These are phyloP conservation scores for Dothistroma pini DNA, from an alignment of 2,329 filamentous ascomycete genomes.

Conservation along the genomic window DNA sequence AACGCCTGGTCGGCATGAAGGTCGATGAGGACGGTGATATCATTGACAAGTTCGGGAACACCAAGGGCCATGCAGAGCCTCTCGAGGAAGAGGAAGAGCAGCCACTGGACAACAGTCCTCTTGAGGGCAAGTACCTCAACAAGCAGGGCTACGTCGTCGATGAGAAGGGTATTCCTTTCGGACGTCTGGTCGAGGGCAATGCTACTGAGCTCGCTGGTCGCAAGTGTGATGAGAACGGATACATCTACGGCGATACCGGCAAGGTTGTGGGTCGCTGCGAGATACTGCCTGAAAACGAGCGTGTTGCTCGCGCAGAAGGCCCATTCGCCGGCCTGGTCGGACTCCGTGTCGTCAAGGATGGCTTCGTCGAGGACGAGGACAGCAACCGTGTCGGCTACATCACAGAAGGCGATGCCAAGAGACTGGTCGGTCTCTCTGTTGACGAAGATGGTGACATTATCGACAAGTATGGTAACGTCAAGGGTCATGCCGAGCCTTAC, in stretches of 20 bases:
- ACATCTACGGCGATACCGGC: slow-evolving; percentile 55
- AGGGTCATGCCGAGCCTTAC: slow-evolving; percentile 59
- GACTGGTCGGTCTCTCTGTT: slow-evolving; percentile 67
- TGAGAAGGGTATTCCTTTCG: slow-evolving; percentile 53
- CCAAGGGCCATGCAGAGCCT: slow-evolving; percentile 55
- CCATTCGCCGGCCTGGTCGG: slow-evolving; percentile 66
- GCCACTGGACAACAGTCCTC: slow-evolving; percentile 49
- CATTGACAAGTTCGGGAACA: slow-evolving; percentile 67
- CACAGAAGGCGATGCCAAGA: slow-evolving; percentile 66
- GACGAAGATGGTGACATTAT: slow-evolving; percentile 81
- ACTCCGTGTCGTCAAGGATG: slow-evolving; percentile 65
- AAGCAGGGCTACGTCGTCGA: slow-evolving; percentile 59
- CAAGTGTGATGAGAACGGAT: slow-evolving; percentile 54
- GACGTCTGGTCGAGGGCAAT: slow-evolving; percentile 55
- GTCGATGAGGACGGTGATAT: slow-evolving; percentile 84
- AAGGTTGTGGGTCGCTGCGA: slow-evolving; percentile 57
- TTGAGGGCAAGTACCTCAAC: slow-evolving; percentile 55
- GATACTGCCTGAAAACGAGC: slow-evolving; percentile 56
- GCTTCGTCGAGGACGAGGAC: slow-evolving; percentile 72
- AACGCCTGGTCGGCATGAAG: slow-evolving; percentile 65
- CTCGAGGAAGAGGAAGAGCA: slow-evolving; percentile 42
- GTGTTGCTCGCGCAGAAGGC: slow-evolving; percentile 57
- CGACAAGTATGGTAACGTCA: slow-evolving; percentile 66
- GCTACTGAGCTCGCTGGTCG: slow-evolving; percentile 55
- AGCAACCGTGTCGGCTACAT: slow-evolving; percentile 72